Base-by-base conservation (phyloP, 2,329 filamentous ascomycete genomes). In the Xylariaceae sp. region DNA sequence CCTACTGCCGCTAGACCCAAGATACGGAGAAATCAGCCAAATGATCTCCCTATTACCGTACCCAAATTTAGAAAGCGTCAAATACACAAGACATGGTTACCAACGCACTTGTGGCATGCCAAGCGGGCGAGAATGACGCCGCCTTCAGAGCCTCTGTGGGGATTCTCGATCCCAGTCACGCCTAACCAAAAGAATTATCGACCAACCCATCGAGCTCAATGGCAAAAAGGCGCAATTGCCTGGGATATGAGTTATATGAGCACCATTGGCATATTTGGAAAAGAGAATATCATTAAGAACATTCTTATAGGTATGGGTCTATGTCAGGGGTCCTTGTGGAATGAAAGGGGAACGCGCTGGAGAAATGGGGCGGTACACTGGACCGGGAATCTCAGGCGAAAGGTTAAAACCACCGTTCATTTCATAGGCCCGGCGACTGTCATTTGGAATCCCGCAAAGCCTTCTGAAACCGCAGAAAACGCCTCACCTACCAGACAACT, bases 191-290 rank as follows among this genome's bases (percentile, higher is more conserved):
- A 99, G 75, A 85, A 87, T 50, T 96, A 96, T 68, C 79, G 94
- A 49, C 84, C 89, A 45, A 94, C 89, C 0, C 91, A 97, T 74
- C 84, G 91, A 60, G 86, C 89, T 27, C 83, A 85, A 50, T 84
- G 85, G 31, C 79, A 86, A 50, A 83, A 86, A 60, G 91, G 94
- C 4, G 87, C 87, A 27, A 77, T 97, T 43, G 85, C 85, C 1
- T 97, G 92, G 91, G 94, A 99, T 71, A 89, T 84, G 76, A 97
- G 91, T 69, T 99, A 96, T 68, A 87, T 94, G 75, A 88, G 89
- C 62, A 96, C 90, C 1, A 87, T 97, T 60, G 80, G 86, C 11
- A 68, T 97, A 3, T 85, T 86, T 62, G 94, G 91, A 0, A 73
- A 76, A 11, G 74, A 81, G 41, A 71, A 74, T 32, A 85, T 85